phyloP scores from a whole-genome alignment of 352 stramenopile species.

The Phytophthora sp. region DNA sequence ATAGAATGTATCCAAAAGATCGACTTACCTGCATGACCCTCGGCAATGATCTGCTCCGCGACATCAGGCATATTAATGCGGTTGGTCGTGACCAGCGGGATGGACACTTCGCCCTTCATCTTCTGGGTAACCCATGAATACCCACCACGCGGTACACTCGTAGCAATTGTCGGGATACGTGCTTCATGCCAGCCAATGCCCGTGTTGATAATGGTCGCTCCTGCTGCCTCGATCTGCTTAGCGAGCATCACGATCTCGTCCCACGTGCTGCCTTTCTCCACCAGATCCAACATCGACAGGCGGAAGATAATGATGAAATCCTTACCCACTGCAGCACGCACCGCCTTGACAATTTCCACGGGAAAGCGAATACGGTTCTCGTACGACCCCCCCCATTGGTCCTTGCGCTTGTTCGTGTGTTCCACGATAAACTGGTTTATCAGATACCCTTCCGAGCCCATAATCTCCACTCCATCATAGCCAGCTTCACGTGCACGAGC shows the following conservation, averaged over 20 bases:
- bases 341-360: constrained; percentile 93
- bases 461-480: constrained; percentile 99
- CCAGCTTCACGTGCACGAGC: constrained; percentile 88
- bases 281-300: constrained; percentile 96
- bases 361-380: constrained; percentile 95
- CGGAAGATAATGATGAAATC: constrained; percentile 99
- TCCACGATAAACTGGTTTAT: constrained; percentile 98
- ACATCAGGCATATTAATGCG: constrained; percentile 96
- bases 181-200: constrained; percentile 99
- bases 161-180: constrained; percentile 97
- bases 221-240: constrained; percentile 91
- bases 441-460: constrained; percentile 98
- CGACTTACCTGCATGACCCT: constrained; percentile 66
- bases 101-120: constrained; percentile 84
- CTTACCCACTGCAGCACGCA: constrained; percentile 86
- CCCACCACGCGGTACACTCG: constrained; percentile 93
- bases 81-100: constrained; percentile 97
- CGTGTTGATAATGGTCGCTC: constrained; percentile 98
- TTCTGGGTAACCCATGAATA: constrained; percentile 96
- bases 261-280: constrained; percentile 90
- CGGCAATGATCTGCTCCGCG: constrained; percentile 89
- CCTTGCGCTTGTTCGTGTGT: constrained; percentile 94
- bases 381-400: constrained; percentile 95
- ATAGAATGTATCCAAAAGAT: background rate
- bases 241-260: constrained; percentile 92